Base-by-base conservation (phyloP, 2,329 filamentous ascomycete genomes). In the Rhynchosporium graminicola region DNA sequence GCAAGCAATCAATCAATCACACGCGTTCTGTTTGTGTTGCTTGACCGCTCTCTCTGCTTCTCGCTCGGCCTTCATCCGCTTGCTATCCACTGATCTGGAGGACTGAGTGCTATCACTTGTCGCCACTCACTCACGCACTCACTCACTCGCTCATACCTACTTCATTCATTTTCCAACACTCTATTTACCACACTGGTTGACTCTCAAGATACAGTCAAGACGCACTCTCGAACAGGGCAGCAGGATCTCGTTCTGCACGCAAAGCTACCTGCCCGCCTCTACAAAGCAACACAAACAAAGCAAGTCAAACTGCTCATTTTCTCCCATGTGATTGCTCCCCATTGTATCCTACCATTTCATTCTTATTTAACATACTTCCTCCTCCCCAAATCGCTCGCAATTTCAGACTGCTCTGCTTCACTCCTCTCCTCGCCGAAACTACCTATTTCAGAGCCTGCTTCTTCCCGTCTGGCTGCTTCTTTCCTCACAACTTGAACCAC, bases 41-140 rank as follows among this genome's bases (percentile, higher is more conserved):
- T 56, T 56, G 52, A 56, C 52, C 52, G 38, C 52, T 43, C 13
- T n/a, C 36, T n/a, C 36, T 31, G 42, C 10, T 1, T 38, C 50
- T 36, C 20, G 20, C 15, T n/a, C 33, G 12, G 9, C 50, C n/a
- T 43, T n/a, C 15, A 26, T 6, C 31, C 20, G 13, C 20, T 10
- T 9, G n/a, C 50, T 38, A 26, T 31, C 26, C n/a, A 26, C 50
- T 52, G 15, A 52, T 33, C 28, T 13, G 5, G 31, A 38, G n/a
- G 13, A 38, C 38, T 52, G 50, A 1, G 13, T 52, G 26, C 26
- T 33, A 52, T 31, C 20, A 2, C 48, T 51, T 15, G 13, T 20
- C 20, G 20, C 20, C 20, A 20, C 20, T 20, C 20, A 20, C 20
- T 20, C 20, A 20, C 20, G 1, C 20, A 20, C 20, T 20, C 20